phyloP scores from a whole-genome alignment of 495 filamentous ascomycete genomes.

The Lasiosphaeris hirsuta region DNA sequence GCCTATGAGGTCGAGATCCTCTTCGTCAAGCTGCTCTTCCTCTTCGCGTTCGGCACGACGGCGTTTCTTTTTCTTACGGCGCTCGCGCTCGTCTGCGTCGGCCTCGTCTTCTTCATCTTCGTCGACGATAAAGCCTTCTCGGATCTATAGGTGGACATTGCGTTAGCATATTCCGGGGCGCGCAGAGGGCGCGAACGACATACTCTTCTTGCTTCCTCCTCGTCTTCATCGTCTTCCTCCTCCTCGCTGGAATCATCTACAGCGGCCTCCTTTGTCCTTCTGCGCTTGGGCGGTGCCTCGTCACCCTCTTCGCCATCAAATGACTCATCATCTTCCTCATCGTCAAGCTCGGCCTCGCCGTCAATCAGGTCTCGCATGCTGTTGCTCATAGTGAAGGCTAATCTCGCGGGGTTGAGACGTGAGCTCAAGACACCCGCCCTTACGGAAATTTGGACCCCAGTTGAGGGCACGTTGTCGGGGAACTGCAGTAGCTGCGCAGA shows the following conservation, averaged over 20 bases:
- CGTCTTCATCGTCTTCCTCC: slow-evolving; percentile 94
- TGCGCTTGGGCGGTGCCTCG: slow-evolving; percentile 35
- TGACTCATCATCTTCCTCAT: slow-evolving; percentile 87
- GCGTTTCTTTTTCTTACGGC: slow-evolving; percentile 63
- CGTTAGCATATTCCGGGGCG: neutral
- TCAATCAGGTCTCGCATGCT: slow-evolving; percentile 70
- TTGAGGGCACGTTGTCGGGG: no score
- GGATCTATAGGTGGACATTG: slow-evolving; percentile 55
- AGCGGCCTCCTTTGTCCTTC: slow-evolving; percentile 35
- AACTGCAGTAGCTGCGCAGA: neutral
- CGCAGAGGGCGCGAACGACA: neutral
- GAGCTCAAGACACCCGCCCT: neutral
- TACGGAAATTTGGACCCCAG: neutral
- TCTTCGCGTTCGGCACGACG: slow-evolving; percentile 74
- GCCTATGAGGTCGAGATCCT: slow-evolving; percentile 93
- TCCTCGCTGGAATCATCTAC: slow-evolving; percentile 88
- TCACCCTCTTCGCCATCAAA: slow-evolving; percentile 73
- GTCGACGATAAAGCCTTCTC: slow-evolving; percentile 94
- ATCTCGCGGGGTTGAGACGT: neutral
- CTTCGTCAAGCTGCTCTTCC: slow-evolving; percentile 87
- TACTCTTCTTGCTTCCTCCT: slow-evolving; percentile 64
- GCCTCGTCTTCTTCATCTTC: slow-evolving; percentile 79
- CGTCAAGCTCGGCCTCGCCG: slow-evolving; percentile 80
- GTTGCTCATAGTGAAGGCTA: slow-evolving; percentile 56
- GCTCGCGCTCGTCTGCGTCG: slow-evolving; percentile 59